phyloP scores from a whole-genome alignment of 768 basidiomycete species.

The Punctularia strigosozonata region DNA sequence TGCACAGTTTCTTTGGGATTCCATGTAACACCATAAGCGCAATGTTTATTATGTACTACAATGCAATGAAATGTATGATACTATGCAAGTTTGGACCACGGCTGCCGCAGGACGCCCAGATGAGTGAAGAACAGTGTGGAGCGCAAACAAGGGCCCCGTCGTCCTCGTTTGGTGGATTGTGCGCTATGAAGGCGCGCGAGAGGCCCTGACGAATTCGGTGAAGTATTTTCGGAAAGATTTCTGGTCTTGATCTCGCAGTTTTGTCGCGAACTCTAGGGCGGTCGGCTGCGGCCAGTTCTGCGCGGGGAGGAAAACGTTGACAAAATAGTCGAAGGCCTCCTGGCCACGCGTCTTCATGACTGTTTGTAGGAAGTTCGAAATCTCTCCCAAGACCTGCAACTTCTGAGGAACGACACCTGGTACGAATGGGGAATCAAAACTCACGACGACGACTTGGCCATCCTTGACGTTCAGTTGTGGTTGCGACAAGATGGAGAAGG shows the following conservation, averaged over 20 bases:
- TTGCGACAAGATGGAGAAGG: conserved; percentile 70
- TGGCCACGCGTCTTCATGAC: conserved; percentile 66
- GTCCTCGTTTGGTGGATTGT: no score
- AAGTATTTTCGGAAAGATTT: conserved; percentile 82
- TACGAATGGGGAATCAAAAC: conserved; percentile 15
- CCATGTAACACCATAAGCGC: no score
- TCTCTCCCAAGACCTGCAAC: conserved; percentile 75
- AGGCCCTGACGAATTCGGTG: conserved; percentile 69
- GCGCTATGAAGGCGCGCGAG: conserved; percentile 47
- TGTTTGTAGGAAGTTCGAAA: conserved; percentile 73
- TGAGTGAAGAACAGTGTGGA: no score
- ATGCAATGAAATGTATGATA: no score
- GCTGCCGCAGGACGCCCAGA: no score
- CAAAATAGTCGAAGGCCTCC: conserved; percentile 77
- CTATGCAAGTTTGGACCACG: no score
- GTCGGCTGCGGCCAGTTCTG: conserved; percentile 77
- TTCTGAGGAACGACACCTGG: background rate
- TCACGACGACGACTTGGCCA: conserved; percentile 72
- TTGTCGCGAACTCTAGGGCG: conserved; percentile 66
- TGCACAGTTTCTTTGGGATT: no score
- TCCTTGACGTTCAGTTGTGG: conserved; percentile 83
- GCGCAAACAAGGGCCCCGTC: no score
- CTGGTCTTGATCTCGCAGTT: conserved; percentile 61
- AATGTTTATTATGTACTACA: no score
- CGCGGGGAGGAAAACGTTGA: conserved; percentile 72